Base-by-base conservation (phyloP, 306 rosid genomes). In the Cicer cuneatum region DNA sequence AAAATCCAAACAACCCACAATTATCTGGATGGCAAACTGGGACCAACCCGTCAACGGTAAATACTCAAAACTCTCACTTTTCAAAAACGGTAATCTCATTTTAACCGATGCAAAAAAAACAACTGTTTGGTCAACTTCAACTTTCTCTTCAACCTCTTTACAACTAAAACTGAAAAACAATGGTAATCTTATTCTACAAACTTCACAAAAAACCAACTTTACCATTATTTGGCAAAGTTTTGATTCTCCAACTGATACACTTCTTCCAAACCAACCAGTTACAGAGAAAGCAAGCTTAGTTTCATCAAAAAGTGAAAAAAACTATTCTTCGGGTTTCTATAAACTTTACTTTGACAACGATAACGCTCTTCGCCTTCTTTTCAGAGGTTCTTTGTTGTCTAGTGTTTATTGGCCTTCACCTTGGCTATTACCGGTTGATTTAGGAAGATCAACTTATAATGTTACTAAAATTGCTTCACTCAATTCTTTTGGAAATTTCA, bases 11-110 rank as follows among this genome's bases (percentile, higher is more conserved):
- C 40, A 59, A 59, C 86, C 64, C 18, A 79, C 87, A 49, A 40
- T 86, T 2, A 78, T 86, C 29, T 90, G 92, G 96, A 85, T 73
- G 82, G 92, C 92, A 0, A 88, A 88, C 24, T 79, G 92, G 0
- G 86, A 86, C 72, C 16, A 49, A 7, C 92, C 88, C 0, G 88
- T 86, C 1, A 86, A 90, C 9, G 89, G 88, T 1, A 81, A 73
- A 83, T 46, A 29, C 54, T 88, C 92, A 1, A 43, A 41, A 53
- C 65, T 90, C 6, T 46, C 79, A 1, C 82, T 90, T 47, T 61
- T 15, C 2, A 80, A 70, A 33, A 42, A 80, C n/a, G 87, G 91
- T 5, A 78, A 85, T n/a, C 83, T 90, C 18, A 53, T 86, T 21
- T 41, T 88, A 38, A 70, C 24, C 2, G 90, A 88, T 16, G 90